phyloP scores from a whole-genome alignment of 164 flowering plant genomes.

The Paratinospora sagittata region DNA sequence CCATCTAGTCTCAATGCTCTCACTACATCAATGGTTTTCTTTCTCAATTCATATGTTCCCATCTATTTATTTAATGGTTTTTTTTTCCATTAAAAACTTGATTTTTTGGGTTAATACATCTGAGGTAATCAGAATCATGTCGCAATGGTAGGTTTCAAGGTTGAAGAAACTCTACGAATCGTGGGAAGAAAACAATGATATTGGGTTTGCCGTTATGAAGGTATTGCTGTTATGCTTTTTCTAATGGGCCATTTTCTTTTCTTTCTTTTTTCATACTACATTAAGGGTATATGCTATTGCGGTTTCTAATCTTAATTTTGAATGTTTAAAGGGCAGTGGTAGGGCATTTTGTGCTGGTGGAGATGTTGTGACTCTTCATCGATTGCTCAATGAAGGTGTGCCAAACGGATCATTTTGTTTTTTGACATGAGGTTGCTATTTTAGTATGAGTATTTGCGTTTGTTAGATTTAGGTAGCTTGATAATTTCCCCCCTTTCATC shows the following conservation, averaged over 20 bases:
- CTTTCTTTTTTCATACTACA: not conserved
- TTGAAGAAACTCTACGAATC: constrained; percentile 73
- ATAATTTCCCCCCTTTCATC: too few species aligned
- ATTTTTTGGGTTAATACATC: not conserved
- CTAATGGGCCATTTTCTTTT: constrained; percentile 7
- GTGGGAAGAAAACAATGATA: constrained; percentile 84
- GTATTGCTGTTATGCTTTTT: constrained; percentile 14
- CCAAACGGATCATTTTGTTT: not conserved
- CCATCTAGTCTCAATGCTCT: constrained; percentile 76
- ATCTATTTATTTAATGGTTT: not conserved
- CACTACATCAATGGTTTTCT: constrained; percentile 55
- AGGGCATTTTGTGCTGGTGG: constrained; percentile 80
- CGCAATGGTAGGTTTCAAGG: constrained; percentile 45
- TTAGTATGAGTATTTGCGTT: too few species aligned
- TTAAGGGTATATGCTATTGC: not conserved
- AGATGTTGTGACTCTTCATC: constrained; percentile 56
- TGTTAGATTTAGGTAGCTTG: too few species aligned
- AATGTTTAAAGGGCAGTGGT: constrained; percentile 61
- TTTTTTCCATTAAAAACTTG: not conserved
- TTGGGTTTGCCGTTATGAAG: constrained; percentile 83
- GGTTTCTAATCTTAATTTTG: constrained; percentile 14
- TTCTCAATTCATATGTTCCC: not conserved
- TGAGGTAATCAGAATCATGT: not conserved
- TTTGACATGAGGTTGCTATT: too few species aligned
- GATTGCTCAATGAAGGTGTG: constrained; percentile 53